Evolutionary conservation across 139 green algal species (phyloP).

Genomic region (Pleodorina starrii): DNA sequence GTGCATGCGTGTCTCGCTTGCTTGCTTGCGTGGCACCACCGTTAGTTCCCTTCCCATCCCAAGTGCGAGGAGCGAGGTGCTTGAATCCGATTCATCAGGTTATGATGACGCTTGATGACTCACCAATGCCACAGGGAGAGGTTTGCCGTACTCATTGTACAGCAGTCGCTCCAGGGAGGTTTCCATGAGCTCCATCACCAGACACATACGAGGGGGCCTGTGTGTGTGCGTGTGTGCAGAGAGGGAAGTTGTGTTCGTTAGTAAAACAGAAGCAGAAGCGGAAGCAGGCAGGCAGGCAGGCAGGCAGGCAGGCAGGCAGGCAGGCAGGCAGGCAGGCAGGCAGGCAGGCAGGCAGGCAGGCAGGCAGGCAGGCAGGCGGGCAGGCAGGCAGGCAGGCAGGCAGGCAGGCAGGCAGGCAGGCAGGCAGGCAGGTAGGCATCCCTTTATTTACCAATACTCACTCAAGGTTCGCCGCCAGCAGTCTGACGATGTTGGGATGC

Average conservation of each 20-base stretch:
- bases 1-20: no score
- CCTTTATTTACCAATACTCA: no score
- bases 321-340: not conserved
- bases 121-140: not conserved
- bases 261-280: not conserved
- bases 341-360: not conserved
- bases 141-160: not conserved
- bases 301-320: not conserved
- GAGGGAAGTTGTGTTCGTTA: no score
- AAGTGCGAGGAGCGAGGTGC: no score
- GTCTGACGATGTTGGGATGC: not conserved
- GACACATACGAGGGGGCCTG: not conserved
- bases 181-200: constrained; percentile 38
- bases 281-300: not conserved
- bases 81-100: no score
- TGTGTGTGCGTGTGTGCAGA: no score
- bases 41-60: no score
- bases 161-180: constrained; percentile 10
- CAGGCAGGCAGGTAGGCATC: not conserved
- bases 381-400: not conserved
- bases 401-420: not conserved
- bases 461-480: not conserved
- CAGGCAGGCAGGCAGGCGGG: not conserved
- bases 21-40: no score
- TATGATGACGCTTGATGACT: no score